Percentiles rank a stretch among this genome's conserved stretches.
Evolutionary conservation across 768 basidiomycete species (phyloP).

Genomic region (Tricholoma hemisulphureum): DNA sequence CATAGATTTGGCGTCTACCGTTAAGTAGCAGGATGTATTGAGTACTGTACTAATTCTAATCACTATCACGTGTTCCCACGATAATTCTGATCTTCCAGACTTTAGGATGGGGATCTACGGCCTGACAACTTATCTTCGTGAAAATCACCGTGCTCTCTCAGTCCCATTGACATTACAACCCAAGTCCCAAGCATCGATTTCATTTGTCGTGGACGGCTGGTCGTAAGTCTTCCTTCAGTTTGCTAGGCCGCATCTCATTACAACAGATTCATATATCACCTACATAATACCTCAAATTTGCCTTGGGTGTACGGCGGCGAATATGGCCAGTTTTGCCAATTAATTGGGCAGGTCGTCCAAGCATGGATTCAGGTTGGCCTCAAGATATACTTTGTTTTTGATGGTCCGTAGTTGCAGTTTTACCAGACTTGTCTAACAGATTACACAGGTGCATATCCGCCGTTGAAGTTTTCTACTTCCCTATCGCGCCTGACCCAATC

Average conservation of each 20-base stretch:
- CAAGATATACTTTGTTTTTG: slow-evolving; percentile 73
- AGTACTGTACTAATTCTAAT: background rate
- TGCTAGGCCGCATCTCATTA: slow-evolving; percentile 4
- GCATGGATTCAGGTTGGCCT: slow-evolving; percentile 72
- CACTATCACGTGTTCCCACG: background rate
- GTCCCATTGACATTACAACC: slow-evolving; percentile 25
- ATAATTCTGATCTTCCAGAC: background rate
- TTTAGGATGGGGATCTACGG: slow-evolving; percentile 51
- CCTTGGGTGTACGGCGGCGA: slow-evolving; percentile 90
- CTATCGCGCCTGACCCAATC: slow-evolving; percentile 57
- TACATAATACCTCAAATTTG: slow-evolving; percentile 57
- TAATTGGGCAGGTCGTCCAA: slow-evolving; percentile 50
- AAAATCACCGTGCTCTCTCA: slow-evolving; percentile 44
- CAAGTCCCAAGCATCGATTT: slow-evolving; percentile 27
- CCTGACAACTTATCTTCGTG: slow-evolving; percentile 51
- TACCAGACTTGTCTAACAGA: slow-evolving; percentile 11
- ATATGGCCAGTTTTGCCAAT: slow-evolving; percentile 53
- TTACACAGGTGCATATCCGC: slow-evolving; percentile 60
- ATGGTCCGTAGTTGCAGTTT: slow-evolving; percentile 50
- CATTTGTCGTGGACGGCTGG: slow-evolving; percentile 80
- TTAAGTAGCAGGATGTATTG: background rate
- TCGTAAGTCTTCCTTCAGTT: slow-evolving; percentile 57
- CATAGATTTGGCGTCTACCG: background rate
- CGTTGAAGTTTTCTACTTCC: slow-evolving; percentile 70
- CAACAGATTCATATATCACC: slow-evolving; percentile 79